phyloP scores from a whole-genome alignment of 2,329 filamentous ascomycete genomes.

The Diaporthe ampelina region DNA sequence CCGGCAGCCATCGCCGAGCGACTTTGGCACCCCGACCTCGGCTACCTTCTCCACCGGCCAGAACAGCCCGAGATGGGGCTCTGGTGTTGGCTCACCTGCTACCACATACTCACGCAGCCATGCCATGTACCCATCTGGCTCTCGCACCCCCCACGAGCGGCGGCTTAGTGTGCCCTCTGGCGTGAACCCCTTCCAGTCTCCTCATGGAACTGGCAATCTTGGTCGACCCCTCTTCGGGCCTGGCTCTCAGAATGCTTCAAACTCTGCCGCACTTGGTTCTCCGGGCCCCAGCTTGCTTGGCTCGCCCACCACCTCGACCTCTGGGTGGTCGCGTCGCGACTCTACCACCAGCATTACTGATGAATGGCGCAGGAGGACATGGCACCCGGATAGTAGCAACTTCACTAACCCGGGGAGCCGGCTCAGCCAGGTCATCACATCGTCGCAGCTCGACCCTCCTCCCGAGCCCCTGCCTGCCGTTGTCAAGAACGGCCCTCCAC shows the following conservation, averaged over 20 bases:
- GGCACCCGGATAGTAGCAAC: slow-evolving; percentile 85
- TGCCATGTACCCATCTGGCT: slow-evolving; percentile 77
- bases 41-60: slow-evolving; percentile 83
- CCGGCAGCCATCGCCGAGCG: slow-evolving; percentile 76
- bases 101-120: slow-evolving; percentile 77
- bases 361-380: slow-evolving; percentile 86
- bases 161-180: slow-evolving; percentile 87
- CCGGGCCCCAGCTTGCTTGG: slow-evolving; percentile 72
- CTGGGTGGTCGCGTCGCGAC: slow-evolving; percentile 74
- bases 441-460: slow-evolving; percentile 70
- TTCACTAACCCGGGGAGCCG: slow-evolving; percentile 78
- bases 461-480: slow-evolving; percentile 65
- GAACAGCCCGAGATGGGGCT: slow-evolving; percentile 81
- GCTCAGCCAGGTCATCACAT: slow-evolving; percentile 81
- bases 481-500: slow-evolving; percentile 58
- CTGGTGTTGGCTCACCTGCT: slow-evolving; percentile 79
- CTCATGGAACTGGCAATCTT: slow-evolving; percentile 62
- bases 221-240: slow-evolving; percentile 69
- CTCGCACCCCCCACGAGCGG: slow-evolving; percentile 75
- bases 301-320: slow-evolving; percentile 74
- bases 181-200: slow-evolving; percentile 79
- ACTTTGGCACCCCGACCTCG: slow-evolving; percentile 86
- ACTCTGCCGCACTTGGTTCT: slow-evolving; percentile 67
- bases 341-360: slow-evolving; percentile 74
- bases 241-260: slow-evolving; percentile 68